These are phyloP conservation scores for Lichtheimia ornata DNA, from an alignment of 371 early-diverging fungal species.

Conservation along the genomic window DNA sequence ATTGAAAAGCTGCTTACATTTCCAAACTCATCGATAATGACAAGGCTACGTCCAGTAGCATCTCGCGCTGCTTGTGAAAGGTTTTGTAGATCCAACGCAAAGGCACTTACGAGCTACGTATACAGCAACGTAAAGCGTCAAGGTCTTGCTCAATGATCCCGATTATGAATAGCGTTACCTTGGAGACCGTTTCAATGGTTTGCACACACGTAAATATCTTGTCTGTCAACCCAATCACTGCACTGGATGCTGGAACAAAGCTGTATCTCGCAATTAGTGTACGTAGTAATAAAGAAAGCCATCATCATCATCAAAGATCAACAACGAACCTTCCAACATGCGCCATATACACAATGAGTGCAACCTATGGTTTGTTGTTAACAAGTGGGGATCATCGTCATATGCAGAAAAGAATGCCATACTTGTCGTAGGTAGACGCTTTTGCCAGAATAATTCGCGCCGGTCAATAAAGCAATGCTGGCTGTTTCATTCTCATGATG, in stretches of 20 bases:
- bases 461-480: constrained; percentile 67
- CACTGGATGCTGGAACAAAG: constrained; percentile 89
- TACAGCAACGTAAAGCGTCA: background rate
- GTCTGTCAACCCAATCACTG: constrained; percentile 86
- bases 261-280: constrained; percentile 56
- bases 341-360: constrained; percentile 75
- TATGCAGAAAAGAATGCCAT: constrained; percentile 6
- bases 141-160: background rate
- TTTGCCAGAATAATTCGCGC: constrained; percentile 82
- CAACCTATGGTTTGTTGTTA: constrained; percentile 42
- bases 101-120: constrained; percentile 69
- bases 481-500: constrained; percentile 2
- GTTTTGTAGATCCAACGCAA: constrained; percentile 72
- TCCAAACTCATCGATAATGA: constrained; percentile 69
- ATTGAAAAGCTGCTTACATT: constrained; percentile 22
- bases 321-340: constrained; percentile 71
- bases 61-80: constrained; percentile 54
- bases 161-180: constrained; percentile 15
- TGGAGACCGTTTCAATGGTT: constrained; percentile 57
- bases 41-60: constrained; percentile 53
- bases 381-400: background rate
- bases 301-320: too few relatives aligned
- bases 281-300: too few relatives aligned
- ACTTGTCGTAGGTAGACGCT: constrained; percentile 80
- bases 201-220: constrained; percentile 82